A percentile compares a stretch with the other conserved stretches of the same genome.
These are phyloP conservation scores for Drechslerella dactyloides DNA, from an alignment of 2,329 filamentous ascomycete species.

Conservation along the genomic window DNA sequence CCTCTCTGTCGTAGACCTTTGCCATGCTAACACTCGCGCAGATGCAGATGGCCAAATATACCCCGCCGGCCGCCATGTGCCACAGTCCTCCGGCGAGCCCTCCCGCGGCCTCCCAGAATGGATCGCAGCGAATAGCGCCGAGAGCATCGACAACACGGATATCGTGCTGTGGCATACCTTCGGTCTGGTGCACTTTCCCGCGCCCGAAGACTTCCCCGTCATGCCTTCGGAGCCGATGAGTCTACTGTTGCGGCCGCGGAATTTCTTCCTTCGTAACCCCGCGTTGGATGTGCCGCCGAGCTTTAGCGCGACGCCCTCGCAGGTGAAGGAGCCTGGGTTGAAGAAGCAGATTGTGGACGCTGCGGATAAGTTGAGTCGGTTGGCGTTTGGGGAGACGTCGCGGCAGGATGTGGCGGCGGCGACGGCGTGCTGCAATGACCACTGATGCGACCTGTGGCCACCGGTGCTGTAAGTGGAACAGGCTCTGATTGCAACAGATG, in stretches of 20 bases:
- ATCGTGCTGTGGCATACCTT: constrained; percentile 94
- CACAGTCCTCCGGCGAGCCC: constrained; percentile 82
- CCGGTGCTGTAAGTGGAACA: no score
- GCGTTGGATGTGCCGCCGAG: constrained; percentile 80
- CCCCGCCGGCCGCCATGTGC: constrained; percentile 84
- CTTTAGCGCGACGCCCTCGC: constrained; percentile 74
- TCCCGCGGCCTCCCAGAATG: constrained; percentile 75
- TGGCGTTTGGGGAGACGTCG: constrained; percentile 57
- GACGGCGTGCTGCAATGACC: constrained; percentile 30
- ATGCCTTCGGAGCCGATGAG: constrained; percentile 90
- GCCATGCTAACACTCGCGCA: constrained; percentile 56
- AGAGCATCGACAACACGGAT: constrained; percentile 78
- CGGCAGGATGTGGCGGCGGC: constrained; percentile 29
- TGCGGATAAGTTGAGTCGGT: constrained; percentile 62
- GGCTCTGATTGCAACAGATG: not conserved
- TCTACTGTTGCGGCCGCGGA: constrained; percentile 75
- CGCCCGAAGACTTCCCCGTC: constrained; percentile 88
- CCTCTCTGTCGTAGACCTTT: not conserved
- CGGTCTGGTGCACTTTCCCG: constrained; percentile 85
- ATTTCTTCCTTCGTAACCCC: constrained; percentile 83
- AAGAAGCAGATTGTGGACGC: constrained; percentile 60
- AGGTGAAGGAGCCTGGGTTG: constrained; percentile 61
- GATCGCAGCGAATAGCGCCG: constrained; percentile 66
- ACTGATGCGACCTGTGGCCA: no score
- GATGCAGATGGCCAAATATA: constrained; percentile 82